These are phyloP conservation scores for Durio zibethinus DNA, from an alignment of 345 rosid genomes.

Conservation along the genomic window DNA sequence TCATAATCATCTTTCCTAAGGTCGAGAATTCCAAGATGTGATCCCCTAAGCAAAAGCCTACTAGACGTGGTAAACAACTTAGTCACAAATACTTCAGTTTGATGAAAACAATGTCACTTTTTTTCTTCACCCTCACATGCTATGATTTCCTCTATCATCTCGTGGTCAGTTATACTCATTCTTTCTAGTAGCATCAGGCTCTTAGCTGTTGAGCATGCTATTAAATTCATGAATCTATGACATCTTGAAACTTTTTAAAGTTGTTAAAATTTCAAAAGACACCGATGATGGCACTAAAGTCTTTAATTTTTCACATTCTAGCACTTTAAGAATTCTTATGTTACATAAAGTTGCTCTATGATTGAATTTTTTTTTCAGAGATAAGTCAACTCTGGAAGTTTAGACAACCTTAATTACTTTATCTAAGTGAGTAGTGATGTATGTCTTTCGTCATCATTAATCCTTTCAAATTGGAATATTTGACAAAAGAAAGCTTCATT, in stretches of 20 bases:
- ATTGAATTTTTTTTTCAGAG: too few relatives aligned
- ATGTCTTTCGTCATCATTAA: not conserved
- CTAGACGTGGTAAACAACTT: conserved; percentile 3
- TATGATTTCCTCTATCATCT: conserved; percentile 12
- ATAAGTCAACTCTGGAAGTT: not conserved
- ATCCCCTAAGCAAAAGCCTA: too few relatives aligned
- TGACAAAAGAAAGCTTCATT: not conserved
- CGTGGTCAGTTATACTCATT: conserved; percentile 20
- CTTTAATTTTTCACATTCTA: too few relatives aligned
- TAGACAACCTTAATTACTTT: not conserved
- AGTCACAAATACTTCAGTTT: conserved; percentile 10
- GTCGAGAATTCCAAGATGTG: not conserved
- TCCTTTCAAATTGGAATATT: not conserved
- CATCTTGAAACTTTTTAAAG: conserved; percentile 7
- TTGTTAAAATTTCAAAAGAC: conserved; percentile 7
- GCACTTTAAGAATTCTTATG: too few relatives aligned
- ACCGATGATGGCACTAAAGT: too few relatives aligned
- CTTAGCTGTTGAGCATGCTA: conserved; percentile 12
- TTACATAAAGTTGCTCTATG: too few relatives aligned
- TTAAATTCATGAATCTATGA: not conserved
- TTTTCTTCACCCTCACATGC: not conserved
- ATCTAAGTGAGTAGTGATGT: not conserved
- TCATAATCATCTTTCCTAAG: conserved; percentile 12
- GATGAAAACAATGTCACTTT: conserved; percentile 9
- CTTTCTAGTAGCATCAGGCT: too few relatives aligned